Base-by-base conservation (phyloP, 2,329 filamentous ascomycete species). In the Penicillium sumatraense region DNA sequence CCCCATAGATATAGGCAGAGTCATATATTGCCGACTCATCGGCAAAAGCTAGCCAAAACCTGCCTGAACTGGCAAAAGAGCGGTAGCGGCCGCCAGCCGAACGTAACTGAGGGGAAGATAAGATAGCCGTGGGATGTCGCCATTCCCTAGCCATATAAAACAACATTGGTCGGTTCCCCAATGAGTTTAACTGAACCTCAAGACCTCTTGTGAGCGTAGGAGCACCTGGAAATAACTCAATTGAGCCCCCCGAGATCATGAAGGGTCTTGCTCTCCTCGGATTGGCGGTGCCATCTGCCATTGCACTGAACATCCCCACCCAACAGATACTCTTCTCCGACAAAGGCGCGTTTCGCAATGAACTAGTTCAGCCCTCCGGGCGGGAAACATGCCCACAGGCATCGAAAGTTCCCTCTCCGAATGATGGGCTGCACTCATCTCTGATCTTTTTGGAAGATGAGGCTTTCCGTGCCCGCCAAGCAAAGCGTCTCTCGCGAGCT, bases 401-500 rank as follows among this genome's bases (percentile, higher is more conserved):
- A 16, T 56, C 63, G 4, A 72, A 68, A 29, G 59, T 72, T 16
- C 20, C 49, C 11, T n/a, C 57, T 1, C 63, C 67, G 0, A 48
- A 69, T 18, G 71, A 73, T 47, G 68, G 67, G 1, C 50, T 74
- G 3, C 60, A 68, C 24, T 59, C 68, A 1, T 60, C 71, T 3
- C 46, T 69, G 29, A 56, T 54, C 10, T 73, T 72, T 36, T 55
- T 74, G 29, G 54, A 67, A 18, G 66, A 73, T 44, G 52, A 59
- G n/a, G 44, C 60, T 0, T 62, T 72, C 29, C 68, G 67, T 5
- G 55, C 64, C 2, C 77, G 64, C 35, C 80, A 82, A 61, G 75
- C 83, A 33, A 61, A 73, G 38, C 77, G 82, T 2, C 79, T 84
- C 53, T 81, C 83, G 18, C 79, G 78, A 6, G 78, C 86, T 4